phyloP scores from a whole-genome alignment of 805 yeast species.

The Cyberlindnera veronae region DNA sequence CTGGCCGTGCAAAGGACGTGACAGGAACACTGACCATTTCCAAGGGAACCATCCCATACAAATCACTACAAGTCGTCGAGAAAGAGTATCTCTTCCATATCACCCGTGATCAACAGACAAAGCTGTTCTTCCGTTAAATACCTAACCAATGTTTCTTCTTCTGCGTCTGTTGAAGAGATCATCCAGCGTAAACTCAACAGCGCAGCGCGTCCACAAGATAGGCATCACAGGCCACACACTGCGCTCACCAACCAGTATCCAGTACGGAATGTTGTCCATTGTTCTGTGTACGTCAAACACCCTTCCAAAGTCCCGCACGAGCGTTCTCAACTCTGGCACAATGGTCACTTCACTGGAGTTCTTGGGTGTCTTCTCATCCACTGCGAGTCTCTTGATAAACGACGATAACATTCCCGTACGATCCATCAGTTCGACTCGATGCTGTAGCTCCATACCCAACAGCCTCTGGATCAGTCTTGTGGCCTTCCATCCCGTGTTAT shows the following conservation, averaged over 20 bases:
- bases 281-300: conserved; percentile 61
- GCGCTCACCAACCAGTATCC: conserved; percentile 87
- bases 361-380: conserved; percentile 84
- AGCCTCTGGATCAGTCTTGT: conserved; percentile 35
- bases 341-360: conserved; percentile 82
- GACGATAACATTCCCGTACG: conserved; percentile 72
- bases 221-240: conserved; percentile 93
- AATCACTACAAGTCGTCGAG: conserved; percentile 38
- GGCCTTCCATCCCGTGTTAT: conserved; percentile 44
- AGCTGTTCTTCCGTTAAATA: conserved; percentile 36
- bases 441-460: conserved; percentile 70
- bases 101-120: conserved; percentile 47
- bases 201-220: conserved; percentile 79
- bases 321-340: conserved; percentile 78
- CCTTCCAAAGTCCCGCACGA: conserved; percentile 33
- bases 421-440: conserved; percentile 76
- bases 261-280: conserved; percentile 82
- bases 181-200: conserved; percentile 85
- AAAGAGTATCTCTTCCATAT: conserved; percentile 61
- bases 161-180: conserved; percentile 45
- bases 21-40: conserved; percentile 67
- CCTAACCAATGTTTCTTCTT: conserved; percentile 2
- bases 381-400: conserved; percentile 67
- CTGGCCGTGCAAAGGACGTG: conserved; percentile 81
- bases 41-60: conserved; percentile 40